Percentiles rank a stretch among this genome's conserved stretches.
phyloP scores from a whole-genome alignment of 345 rosid species.

The Gynandropsis gynandra region DNA sequence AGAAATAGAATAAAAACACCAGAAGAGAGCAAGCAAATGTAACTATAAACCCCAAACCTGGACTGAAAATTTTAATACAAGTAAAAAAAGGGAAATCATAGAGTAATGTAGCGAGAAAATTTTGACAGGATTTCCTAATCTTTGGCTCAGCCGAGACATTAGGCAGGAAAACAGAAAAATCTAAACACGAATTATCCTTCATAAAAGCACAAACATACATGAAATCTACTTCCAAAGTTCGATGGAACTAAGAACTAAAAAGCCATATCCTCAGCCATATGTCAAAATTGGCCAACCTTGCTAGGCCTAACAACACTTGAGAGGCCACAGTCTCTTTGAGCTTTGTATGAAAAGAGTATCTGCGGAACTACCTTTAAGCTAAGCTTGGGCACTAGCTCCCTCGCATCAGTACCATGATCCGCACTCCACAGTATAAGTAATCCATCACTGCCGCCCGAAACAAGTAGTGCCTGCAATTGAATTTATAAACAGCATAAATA shows the following conservation, averaged over 20 bases:
- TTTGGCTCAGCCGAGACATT: conserved; percentile 6
- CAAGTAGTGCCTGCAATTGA: conserved; percentile 43
- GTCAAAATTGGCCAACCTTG: conserved; percentile 5
- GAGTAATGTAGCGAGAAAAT: conserved; percentile 10
- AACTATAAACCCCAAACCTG: conserved; percentile 14
- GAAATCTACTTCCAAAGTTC: conserved; percentile 10
- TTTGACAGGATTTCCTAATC: conserved; percentile 8
- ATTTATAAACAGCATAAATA: not conserved
- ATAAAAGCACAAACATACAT: conserved; percentile 5
- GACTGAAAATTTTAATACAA: conserved; percentile 10
- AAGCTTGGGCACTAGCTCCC: conserved; percentile 79
- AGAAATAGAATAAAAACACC: conserved; percentile 17
- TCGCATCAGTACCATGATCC: conserved; percentile 72
- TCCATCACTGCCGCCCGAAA: conserved; percentile 80
- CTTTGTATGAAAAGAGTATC: conserved; percentile 14
- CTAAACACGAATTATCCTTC: conserved; percentile 5
- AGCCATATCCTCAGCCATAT: conserved; percentile 7
- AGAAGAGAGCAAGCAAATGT: conserved; percentile 12
- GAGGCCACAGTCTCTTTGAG: conserved; percentile 8
- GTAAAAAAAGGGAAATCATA: conserved; percentile 2
- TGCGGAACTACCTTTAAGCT: conserved; percentile 81
- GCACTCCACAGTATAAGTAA: conserved; percentile 77
- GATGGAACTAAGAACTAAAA: conserved; percentile 12
- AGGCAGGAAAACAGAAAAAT: not conserved
- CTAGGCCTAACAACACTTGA: conserved; percentile 9